Evolutionary conservation across 169 alveolate genomes (phyloP).

Genomic region (Theileria orientalis): DNA sequence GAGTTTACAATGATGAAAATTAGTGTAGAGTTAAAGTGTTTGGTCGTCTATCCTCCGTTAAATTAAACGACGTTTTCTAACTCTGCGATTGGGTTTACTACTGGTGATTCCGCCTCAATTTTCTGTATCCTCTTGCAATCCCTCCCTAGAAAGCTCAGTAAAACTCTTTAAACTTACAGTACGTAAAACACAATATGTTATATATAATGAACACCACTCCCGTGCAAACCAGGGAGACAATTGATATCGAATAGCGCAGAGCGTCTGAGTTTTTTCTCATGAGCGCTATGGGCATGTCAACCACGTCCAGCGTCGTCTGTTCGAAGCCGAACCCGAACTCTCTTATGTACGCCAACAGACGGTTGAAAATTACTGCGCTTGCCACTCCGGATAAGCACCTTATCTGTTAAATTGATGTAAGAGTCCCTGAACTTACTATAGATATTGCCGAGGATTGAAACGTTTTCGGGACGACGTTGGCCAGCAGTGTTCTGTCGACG

Average conservation of each 20-base stretch:
- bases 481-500: slow-evolving; percentile 85
- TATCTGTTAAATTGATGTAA: slow-evolving; percentile 58
- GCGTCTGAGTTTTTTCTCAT: slow-evolving; percentile 82
- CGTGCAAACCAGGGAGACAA: slow-evolving; percentile 1
- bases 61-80: too few species aligned
- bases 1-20: too few species aligned
- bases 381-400: slow-evolving; percentile 85
- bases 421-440: slow-evolving; percentile 50
- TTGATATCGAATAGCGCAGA: slow-evolving; percentile 47
- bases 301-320: slow-evolving; percentile 70
- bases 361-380: slow-evolving; percentile 85
- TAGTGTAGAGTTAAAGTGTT: too few species aligned
- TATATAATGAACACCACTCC: slow-evolving; percentile 8
- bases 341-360: slow-evolving; percentile 83
- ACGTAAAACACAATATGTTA: slow-evolving; percentile 2
- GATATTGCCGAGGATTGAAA: slow-evolving; percentile 86
- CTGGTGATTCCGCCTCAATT: background rate
- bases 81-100: too few species aligned
- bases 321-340: slow-evolving; percentile 84
- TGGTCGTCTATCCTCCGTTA: too few species aligned
- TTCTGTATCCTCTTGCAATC: background rate
- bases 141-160: background rate
- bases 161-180: slow-evolving; percentile 13
- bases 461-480: slow-evolving; percentile 86
- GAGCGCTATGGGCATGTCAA: slow-evolving; percentile 75